phyloP scores from a whole-genome alignment of 2,329 filamentous ascomycete genomes.

The Stagonosporopsis vannaccii region DNA sequence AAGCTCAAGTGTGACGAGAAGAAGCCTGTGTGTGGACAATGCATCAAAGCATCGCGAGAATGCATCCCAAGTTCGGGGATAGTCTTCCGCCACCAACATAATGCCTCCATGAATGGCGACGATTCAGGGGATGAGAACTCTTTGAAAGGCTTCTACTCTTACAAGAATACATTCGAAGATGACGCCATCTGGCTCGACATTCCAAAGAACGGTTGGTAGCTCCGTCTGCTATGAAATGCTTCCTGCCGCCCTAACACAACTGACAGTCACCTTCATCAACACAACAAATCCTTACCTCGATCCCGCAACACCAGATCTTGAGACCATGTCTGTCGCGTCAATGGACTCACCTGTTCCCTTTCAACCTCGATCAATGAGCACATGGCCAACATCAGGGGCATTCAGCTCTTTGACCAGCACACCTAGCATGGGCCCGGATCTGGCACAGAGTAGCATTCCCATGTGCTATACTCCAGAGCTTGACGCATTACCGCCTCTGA shows the following conservation, averaged over 20 bases:
- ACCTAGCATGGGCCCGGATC: conserved; percentile 60
- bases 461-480: conserved; percentile 40
- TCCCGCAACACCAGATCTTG: conserved; percentile 45
- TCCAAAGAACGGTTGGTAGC: conserved; percentile 61
- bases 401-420: conserved; percentile 40
- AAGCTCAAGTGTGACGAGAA: conserved; percentile 72
- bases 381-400: conserved; percentile 40
- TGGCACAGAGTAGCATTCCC: conserved; percentile 55
- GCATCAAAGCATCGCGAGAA: conserved; percentile 65
- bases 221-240: neutral
- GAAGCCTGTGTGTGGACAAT: conserved; percentile 67
- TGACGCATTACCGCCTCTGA: conserved; percentile 37
- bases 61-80: conserved; percentile 69
- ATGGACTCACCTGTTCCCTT: conserved; percentile 44
- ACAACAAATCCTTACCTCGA: conserved; percentile 69
- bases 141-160: conserved; percentile 69
- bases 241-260: conserved; percentile 16
- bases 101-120: conserved; percentile 70
- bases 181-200: conserved; percentile 69
- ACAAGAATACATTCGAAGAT: conserved; percentile 70
- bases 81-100: conserved; percentile 73
- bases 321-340: conserved; percentile 42
- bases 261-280: conserved; percentile 66
- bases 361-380: conserved; percentile 33
- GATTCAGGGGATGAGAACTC: conserved; percentile 54